Percentiles rank a stretch among this genome's conserved stretches.
These are phyloP conservation scores for Gracilaria vermiculophylla DNA, from an alignment of 23 red algal species.

Conservation along the genomic window DNA sequence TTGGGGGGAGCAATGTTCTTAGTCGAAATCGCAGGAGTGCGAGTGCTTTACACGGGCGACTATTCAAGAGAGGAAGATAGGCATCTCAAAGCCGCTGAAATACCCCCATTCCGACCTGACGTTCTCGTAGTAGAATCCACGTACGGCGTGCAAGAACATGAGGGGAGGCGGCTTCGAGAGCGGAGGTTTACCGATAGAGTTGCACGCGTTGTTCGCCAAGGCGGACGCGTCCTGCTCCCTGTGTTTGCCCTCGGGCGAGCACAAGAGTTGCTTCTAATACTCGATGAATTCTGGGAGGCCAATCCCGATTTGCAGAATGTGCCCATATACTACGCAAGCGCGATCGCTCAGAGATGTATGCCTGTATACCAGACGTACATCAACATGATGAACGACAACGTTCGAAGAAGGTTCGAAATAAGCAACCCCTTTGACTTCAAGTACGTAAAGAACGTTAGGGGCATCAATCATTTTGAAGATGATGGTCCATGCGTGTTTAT, in stretches of 20 bases:
- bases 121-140: conserved; percentile 95
- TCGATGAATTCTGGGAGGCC: conserved; percentile 99
- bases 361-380: conserved; percentile 98
- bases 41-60: conserved; percentile 97
- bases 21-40: conserved; percentile 95
- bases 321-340: conserved; percentile 97
- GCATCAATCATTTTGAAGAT: conserved; percentile 85
- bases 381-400: conserved; percentile 99
- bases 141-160: conserved; percentile 96
- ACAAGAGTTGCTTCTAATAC: conserved; percentile 96
- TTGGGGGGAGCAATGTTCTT: conserved; percentile 99
- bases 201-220: conserved; percentile 87
- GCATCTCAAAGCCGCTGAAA: conserved; percentile 96
- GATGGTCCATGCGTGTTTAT: conserved; percentile 97
- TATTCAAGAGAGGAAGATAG: conserved; percentile 98
- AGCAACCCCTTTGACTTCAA: conserved; percentile 99
- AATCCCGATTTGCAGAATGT: conserved; percentile 93
- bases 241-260: conserved; percentile 98
- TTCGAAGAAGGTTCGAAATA: conserved; percentile 85
- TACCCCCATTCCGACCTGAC: conserved; percentile 89
- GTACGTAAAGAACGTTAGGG: conserved; percentile 88
- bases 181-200: conserved; percentile 94
- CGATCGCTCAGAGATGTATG: conserved; percentile 98
- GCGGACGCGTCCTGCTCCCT: conserved; percentile 87
- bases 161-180: conserved; percentile 88